Evolutionary conservation across 1,284 basidiomycete genomes (phyloP).

Genomic region (Clitocybe nebularis): DNA sequence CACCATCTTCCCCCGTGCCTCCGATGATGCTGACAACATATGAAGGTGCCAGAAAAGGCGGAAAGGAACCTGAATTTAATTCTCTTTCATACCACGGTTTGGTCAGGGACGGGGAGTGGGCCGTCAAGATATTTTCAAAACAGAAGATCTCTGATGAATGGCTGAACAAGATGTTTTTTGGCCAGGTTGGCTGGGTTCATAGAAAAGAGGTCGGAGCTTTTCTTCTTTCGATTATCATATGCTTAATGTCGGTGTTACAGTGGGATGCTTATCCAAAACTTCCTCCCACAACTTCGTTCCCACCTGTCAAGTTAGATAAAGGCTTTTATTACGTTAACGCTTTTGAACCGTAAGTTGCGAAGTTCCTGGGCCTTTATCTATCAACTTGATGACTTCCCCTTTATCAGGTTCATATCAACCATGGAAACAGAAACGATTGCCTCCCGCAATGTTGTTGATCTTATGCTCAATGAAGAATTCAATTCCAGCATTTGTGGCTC

Average conservation of each 20-base stretch:
- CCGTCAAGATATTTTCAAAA: conserved; percentile 87
- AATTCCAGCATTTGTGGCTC: conserved; percentile 56
- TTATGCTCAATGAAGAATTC: conserved; percentile 69
- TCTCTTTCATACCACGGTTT: conserved; percentile 83
- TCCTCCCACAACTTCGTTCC: conserved; percentile 64
- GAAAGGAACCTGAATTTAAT: conserved; percentile 76
- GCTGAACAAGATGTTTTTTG: conserved; percentile 61
- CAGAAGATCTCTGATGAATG: conserved; percentile 61
- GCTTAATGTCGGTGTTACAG: conserved; percentile 29
- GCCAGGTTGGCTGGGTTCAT: conserved; percentile 77
- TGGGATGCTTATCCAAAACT: conserved; percentile 79
- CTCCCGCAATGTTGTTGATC: conserved; percentile 79
- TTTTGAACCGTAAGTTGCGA: conserved; percentile 70
- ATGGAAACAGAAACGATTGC: conserved; percentile 93
- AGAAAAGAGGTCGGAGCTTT: conserved; percentile 64
- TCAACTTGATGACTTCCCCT: conserved; percentile 9
- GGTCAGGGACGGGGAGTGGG: conserved; percentile 56
- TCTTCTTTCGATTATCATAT: conserved; percentile 2
- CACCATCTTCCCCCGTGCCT: conserved; percentile 47
- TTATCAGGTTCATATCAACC: conserved; percentile 65
- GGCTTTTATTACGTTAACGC: conserved; percentile 89
- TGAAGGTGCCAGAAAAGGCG: conserved; percentile 47
- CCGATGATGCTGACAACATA: conserved; percentile 73
- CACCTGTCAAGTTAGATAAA: conserved; percentile 70
- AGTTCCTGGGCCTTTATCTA: conserved; percentile 2